phyloP scores from a whole-genome alignment of 2,329 filamentous ascomycete genomes.

The Aspergillus luchuensis region DNA sequence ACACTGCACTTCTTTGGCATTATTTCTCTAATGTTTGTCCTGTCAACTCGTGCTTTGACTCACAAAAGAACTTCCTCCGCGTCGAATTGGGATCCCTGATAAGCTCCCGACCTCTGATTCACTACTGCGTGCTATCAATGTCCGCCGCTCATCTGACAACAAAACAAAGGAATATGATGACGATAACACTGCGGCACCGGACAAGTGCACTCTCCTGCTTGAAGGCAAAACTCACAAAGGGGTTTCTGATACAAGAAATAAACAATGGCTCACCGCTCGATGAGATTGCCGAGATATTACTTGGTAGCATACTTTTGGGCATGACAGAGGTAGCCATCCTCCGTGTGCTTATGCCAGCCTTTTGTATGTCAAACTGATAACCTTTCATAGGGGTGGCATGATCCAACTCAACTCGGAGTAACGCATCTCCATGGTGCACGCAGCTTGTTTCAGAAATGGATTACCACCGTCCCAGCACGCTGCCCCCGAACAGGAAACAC shows the following conservation, averaged over 20 bases:
- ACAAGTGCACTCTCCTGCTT: constrained; percentile 4
- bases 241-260: neutral
- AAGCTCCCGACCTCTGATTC: constrained; percentile 1
- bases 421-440: constrained; percentile 1
- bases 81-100: constrained; percentile 4
- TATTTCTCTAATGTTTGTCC: neutral
- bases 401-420: neutral
- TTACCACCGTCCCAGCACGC: neutral
- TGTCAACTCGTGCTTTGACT: constrained; percentile 7
- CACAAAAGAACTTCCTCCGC: neutral
- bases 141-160: constrained; percentile 10
- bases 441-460: constrained; percentile 1
- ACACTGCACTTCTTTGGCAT: neutral
- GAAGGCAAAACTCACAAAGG: neutral
- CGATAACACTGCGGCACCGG: neutral
- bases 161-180: neutral
- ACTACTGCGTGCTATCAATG: constrained; percentile 13
- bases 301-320: constrained; percentile 3
- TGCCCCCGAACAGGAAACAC: neutral
- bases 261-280: neutral
- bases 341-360: neutral
- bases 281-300: neutral
- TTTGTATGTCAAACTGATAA: neutral
- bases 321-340: neutral
- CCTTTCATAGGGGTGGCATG: neutral